Conservation (phyloP, 345 rosid species). For the Noccaea caerulescens region DNA sequence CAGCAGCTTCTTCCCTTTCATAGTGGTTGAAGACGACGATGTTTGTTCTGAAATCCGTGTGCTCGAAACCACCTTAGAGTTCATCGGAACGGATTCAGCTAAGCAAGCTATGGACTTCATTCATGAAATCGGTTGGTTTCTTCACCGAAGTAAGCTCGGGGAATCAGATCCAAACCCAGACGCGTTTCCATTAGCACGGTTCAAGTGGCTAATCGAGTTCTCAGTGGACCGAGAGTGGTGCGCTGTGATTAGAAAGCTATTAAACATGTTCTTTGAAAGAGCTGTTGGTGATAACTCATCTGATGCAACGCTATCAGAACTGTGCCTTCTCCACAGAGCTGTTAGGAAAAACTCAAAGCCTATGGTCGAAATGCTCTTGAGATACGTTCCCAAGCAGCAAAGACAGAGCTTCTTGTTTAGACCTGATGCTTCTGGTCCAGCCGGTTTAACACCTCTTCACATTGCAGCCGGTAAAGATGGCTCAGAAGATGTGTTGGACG, state of each 20-base stretch:
- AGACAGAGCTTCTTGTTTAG: conserved; percentile 60
- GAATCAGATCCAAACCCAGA: conserved; percentile 64
- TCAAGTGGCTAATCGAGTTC: conserved; percentile 93
- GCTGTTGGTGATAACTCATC: conserved; percentile 65
- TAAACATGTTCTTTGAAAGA: conserved; percentile 72
- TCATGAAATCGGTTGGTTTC: conserved; percentile 97
- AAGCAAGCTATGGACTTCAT: conserved; percentile 88
- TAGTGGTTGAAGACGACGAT: conserved; percentile 78
- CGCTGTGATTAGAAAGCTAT: conserved; percentile 83
- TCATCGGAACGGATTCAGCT: conserved; percentile 62
- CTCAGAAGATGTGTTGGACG: conserved; percentile 86
- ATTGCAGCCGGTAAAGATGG: conserved; percentile 99
- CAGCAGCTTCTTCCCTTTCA: conserved; percentile 92
- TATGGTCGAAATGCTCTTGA: conserved; percentile 79
- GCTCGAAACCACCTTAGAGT: conserved; percentile 74
- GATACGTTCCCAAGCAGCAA: conserved; percentile 56
- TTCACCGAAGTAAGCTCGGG: conserved; percentile 82
- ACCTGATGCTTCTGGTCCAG: conserved; percentile 90
- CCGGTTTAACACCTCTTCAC: conserved; percentile 98
- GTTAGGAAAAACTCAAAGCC: conserved; percentile 87
- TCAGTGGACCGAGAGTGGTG: conserved; percentile 98
- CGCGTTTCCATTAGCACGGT: conserved; percentile 66
- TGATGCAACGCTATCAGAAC: conserved; percentile 60
- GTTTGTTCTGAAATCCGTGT: conserved; percentile 85
- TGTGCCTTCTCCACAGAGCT: conserved; percentile 92